These are phyloP conservation scores for Rhododendron molle DNA, from an alignment of 148 eudicot genomes.

Conservation along the genomic window DNA sequence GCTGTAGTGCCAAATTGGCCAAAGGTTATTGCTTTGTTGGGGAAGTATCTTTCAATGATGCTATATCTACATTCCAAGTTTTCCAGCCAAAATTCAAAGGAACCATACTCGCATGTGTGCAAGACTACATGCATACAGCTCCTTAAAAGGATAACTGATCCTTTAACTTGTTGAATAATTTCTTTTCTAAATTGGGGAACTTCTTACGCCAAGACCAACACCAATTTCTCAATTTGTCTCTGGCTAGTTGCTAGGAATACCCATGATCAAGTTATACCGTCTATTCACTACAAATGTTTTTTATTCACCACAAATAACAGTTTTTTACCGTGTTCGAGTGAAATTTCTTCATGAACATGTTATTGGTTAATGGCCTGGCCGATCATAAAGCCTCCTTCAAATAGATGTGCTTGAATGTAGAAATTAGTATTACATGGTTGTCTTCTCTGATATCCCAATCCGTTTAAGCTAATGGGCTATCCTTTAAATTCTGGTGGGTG, in stretches of 20 bases:
- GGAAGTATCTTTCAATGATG: background rate
- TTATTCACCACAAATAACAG: background rate
- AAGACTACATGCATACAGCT: background rate
- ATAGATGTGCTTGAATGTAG: background rate
- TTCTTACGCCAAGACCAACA: background rate
- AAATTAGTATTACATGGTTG: background rate
- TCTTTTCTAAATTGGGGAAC: background rate
- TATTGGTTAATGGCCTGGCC: background rate
- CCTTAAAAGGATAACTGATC: background rate
- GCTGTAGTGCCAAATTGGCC: background rate
- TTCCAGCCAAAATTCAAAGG: background rate
- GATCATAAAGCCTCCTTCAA: background rate
- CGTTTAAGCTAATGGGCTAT: constrained; percentile 17
- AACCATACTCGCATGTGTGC: background rate
- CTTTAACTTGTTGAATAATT: background rate
- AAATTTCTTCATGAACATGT: background rate
- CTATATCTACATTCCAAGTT: background rate
- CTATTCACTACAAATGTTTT: background rate
- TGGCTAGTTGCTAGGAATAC: background rate
- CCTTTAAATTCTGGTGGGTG: background rate
- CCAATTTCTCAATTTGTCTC: background rate
- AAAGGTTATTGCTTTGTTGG: background rate
- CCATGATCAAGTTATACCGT: background rate
- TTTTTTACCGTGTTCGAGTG: background rate
- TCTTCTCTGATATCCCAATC: background rate